Evolutionary conservation across 768 basidiomycete species (phyloP), one percentile per base, ranked within the genome.

Genomic region (Epithele typhae): DNA sequence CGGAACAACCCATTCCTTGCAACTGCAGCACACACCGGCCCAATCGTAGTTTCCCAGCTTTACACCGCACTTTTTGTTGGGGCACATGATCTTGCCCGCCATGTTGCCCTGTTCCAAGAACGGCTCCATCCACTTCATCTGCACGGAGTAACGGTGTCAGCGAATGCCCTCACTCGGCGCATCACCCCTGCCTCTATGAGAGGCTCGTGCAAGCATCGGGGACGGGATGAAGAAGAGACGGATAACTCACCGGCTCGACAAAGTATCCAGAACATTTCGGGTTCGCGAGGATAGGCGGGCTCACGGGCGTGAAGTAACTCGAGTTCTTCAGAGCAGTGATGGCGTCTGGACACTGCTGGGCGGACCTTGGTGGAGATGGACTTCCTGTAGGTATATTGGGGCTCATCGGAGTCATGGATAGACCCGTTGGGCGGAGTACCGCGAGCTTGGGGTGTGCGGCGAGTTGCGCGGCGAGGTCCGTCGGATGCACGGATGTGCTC

Each of bases 1-100:
- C 36, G 93, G 93, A 8, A 83, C 84, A 22, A 95, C 88, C 93
- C 93, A 97, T 59, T 83, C 81, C 57, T 84, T 87, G 60, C 93
- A 97, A 19, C 89, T 86, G 61, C 93, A 95, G 58, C 84, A 79
- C 23, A 90, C 82, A 0, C 95, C 95, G 4, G 93, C 92, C 96
- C 96, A 99, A 62, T 96, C 93, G 57, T 84, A 98, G 63, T 90
- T 96, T 2, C 96, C 96, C 15, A 99, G 73, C 69, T 99, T 99
- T 21, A 79, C 82, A 3, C 77, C 76, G 58, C 96, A 99, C 59
- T 89, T 92, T 58, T 82, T 76, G 64, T 94, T 95, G 3, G 96
- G 96, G 57, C 96, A 99, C 0, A 78, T 49, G 55, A 99, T 88
- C 74, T 93, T 96, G 15, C 96, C 96, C 0, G 83, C 78, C 30